phyloP scores from a whole-genome alignment of 1,139 yeast species.

The Debaryomycetaceae sp. region DNA sequence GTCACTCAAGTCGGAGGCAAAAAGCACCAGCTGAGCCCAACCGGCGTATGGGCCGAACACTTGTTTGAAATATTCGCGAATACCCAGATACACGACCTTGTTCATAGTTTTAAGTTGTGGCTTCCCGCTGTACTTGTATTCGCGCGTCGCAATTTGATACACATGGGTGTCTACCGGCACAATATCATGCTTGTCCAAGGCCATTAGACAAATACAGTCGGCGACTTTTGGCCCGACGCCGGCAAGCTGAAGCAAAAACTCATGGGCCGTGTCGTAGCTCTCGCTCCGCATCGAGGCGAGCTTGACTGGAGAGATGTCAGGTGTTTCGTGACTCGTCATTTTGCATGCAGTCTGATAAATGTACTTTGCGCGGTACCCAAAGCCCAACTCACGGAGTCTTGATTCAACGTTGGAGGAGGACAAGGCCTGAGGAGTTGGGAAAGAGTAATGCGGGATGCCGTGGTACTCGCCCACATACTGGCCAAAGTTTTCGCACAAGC shows the following conservation, averaged over 20 bases:
- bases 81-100: slow-evolving; percentile 49
- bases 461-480: slow-evolving; percentile 42
- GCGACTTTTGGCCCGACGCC: slow-evolving; percentile 99
- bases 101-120: slow-evolving; percentile 38
- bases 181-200: slow-evolving; percentile 74
- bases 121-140: slow-evolving; percentile 51
- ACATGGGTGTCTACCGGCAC: slow-evolving; percentile 98
- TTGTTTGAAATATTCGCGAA: slow-evolving; percentile 49
- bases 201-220: slow-evolving; percentile 83
- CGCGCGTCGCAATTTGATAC: slow-evolving; percentile 81
- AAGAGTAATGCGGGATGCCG: slow-evolving; percentile 54
- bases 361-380: slow-evolving; percentile 90
- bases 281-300: slow-evolving; percentile 28
- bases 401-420: slow-evolving; percentile 18
- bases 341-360: slow-evolving; percentile 64
- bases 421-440: slow-evolving; percentile 38
- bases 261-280: slow-evolving; percentile 50
- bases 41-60: slow-evolving; percentile 92
- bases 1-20: slow-evolving; percentile 70
- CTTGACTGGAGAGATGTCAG: slow-evolving; percentile 20
- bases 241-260: slow-evolving; percentile 50
- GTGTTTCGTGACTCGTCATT: slow-evolving; percentile 26
- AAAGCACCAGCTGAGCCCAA: slow-evolving; percentile 93
- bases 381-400: slow-evolving; percentile 49
- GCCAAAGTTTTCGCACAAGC: slow-evolving; percentile 66